Percentiles rank a stretch among this genome's conserved stretches.
phyloP scores from a whole-genome alignment of 129 eudicot species.

The Arctium lappa region DNA sequence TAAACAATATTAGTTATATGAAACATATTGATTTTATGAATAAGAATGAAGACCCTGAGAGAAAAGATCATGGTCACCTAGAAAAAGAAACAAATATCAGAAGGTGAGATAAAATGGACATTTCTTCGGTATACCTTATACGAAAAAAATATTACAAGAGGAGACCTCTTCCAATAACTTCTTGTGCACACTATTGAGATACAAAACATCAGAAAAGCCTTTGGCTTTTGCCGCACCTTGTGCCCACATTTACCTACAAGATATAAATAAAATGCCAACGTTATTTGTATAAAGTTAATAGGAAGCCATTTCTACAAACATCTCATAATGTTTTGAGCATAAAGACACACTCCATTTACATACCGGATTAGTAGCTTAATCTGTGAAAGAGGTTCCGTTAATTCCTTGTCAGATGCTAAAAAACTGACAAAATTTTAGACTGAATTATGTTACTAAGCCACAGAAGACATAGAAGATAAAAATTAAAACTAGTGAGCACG shows the following conservation, averaged over 20 bases:
- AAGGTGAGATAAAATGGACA: background rate
- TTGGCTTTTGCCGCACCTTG: slow-evolving; percentile 85
- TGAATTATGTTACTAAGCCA: background rate
- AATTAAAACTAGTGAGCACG: background rate
- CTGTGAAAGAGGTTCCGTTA: background rate
- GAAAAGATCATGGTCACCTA: background rate
- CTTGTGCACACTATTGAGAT: slow-evolving; percentile 75
- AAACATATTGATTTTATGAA: background rate
- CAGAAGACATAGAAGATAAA: background rate
- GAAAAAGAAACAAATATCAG: background rate
- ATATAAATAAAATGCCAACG: background rate
- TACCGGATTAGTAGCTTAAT: background rate
- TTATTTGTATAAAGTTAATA: background rate
- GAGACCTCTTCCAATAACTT: slow-evolving; percentile 94
- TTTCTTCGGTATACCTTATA: slow-evolving; percentile 56
- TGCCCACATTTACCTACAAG: slow-evolving; percentile 69
- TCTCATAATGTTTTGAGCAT: background rate
- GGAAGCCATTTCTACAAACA: background rate
- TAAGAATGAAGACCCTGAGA: background rate
- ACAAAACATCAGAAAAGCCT: slow-evolving; percentile 89
- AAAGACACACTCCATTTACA: background rate
- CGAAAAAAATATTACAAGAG: slow-evolving; percentile 84
- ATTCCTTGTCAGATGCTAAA: background rate
- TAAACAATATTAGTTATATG: slow-evolving; percentile 5
- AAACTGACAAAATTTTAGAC: background rate